These are phyloP conservation scores for Sporisorium exsertum DNA, from an alignment of 1,284 basidiomycete species.

Conservation along the genomic window DNA sequence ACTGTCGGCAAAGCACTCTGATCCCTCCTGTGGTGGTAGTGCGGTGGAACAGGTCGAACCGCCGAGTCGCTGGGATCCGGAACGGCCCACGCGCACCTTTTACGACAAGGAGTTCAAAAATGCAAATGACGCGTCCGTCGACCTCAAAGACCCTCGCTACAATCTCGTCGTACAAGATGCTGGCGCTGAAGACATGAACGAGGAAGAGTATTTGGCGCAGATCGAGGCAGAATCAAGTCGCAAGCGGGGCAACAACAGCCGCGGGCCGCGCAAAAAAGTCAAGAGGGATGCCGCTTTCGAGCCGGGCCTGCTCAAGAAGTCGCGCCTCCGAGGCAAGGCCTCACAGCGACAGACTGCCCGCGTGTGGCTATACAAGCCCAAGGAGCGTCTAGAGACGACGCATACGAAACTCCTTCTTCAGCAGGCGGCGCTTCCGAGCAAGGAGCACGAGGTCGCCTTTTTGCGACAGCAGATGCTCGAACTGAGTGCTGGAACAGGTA, in stretches of 20 bases:
- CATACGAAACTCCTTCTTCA: constrained; percentile 8
- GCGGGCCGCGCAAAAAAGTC: constrained; percentile 18
- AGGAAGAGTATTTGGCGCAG: constrained; percentile 29
- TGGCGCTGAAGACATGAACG: constrained; percentile 38
- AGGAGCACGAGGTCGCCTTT: constrained; percentile 50
- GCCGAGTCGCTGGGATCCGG: constrained; percentile 38
- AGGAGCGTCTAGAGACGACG: constrained; percentile 41
- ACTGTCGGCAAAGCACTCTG: constrained; percentile 27
- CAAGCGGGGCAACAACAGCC: background rate
- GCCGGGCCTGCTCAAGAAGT: constrained; percentile 44
- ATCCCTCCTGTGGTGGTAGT: background rate
- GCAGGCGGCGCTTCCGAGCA: constrained; percentile 17
- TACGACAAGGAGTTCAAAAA: constrained; percentile 54
- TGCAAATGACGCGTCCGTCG: constrained; percentile 35
- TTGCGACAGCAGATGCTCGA: constrained; percentile 35
- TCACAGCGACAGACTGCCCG: constrained; percentile 34
- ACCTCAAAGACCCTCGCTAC: constrained; percentile 43
- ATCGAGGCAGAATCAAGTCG: constrained; percentile 22
- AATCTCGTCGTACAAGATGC: constrained; percentile 51
- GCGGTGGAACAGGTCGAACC: constrained; percentile 9
- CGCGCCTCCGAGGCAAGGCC: constrained; percentile 47
- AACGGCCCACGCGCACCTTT: constrained; percentile 40
- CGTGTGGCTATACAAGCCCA: constrained; percentile 52
- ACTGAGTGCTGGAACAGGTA: constrained; percentile 77
- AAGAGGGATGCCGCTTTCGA: constrained; percentile 20